Evolutionary conservation across 2,329 filamentous ascomycete genomes (phyloP).

Genomic region (Nemania sp.): DNA sequence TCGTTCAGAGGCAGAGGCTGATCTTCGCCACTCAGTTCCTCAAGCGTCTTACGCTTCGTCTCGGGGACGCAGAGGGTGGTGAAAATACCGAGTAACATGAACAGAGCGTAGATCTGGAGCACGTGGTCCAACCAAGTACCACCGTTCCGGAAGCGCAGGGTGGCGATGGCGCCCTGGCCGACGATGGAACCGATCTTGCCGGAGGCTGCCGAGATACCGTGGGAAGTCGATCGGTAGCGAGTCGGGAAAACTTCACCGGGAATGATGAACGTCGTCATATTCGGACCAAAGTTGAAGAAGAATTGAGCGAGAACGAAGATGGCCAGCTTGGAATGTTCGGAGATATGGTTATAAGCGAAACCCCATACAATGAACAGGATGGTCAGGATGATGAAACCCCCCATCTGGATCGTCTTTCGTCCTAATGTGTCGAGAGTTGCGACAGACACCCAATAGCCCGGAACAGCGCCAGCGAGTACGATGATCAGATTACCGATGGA

Average conservation of each 20-base stretch:
- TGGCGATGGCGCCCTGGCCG: constrained; percentile 60
- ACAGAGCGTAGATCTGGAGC: constrained; percentile 72
- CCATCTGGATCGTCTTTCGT: constrained; percentile 75
- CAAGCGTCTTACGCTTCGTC: constrained; percentile 74
- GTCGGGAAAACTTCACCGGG: constrained; percentile 61
- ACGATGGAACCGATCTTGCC: constrained; percentile 62
- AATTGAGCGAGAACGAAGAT: constrained; percentile 61
- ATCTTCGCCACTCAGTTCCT: constrained; percentile 56
- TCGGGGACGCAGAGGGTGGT: constrained; percentile 73
- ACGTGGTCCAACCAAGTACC: constrained; percentile 76
- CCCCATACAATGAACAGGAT: constrained; percentile 62
- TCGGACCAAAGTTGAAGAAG: constrained; percentile 64
- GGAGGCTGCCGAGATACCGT: constrained; percentile 59
- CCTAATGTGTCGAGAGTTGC: constrained; percentile 73
- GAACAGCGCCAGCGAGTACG: constrained; percentile 76
- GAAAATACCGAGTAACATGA: constrained; percentile 74
- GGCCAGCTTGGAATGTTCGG: constrained; percentile 56
- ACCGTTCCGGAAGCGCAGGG: constrained; percentile 52
- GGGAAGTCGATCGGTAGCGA: constrained; percentile 59
- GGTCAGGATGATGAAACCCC: constrained; percentile 63
- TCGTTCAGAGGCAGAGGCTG: constrained; percentile 22
- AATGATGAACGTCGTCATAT: constrained; percentile 60
- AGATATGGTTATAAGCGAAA: constrained; percentile 60
- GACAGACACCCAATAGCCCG: constrained; percentile 81
- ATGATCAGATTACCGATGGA: constrained; percentile 79